These are phyloP conservation scores for Jacaranda mimosifolia DNA, from an alignment of 257 asterid species.

Conservation along the genomic window DNA sequence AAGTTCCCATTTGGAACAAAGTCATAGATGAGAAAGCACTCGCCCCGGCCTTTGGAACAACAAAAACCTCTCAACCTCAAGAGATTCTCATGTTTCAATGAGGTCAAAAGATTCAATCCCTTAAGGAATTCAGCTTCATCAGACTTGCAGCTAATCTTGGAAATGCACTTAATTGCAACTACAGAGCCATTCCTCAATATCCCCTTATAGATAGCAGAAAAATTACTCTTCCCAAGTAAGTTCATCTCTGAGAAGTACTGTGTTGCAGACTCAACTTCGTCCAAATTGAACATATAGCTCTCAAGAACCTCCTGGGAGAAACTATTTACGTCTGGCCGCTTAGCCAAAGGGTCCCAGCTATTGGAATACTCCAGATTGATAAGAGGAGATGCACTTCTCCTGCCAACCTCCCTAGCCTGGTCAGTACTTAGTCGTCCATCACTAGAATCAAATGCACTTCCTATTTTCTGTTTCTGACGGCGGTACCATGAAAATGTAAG, in stretches of 20 bases:
- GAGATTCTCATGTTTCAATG: constrained; percentile 84
- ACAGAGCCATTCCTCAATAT: constrained; percentile 77
- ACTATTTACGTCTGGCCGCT: constrained; percentile 60
- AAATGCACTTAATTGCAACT: constrained; percentile 89
- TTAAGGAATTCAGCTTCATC: constrained; percentile 82
- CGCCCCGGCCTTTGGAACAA: constrained; percentile 94
- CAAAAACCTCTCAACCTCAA: constrained; percentile 91
- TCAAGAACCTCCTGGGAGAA: constrained; percentile 86
- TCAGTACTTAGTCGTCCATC: constrained; percentile 76
- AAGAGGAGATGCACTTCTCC: constrained; percentile 89
- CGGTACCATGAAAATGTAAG: constrained; percentile 79
- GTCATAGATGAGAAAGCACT: constrained; percentile 89
- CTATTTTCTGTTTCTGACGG: constrained; percentile 77
- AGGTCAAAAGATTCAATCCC: constrained; percentile 78
- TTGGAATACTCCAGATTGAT: constrained; percentile 80
- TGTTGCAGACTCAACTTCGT: constrained; percentile 92
- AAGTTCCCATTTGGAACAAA: constrained; percentile 84
- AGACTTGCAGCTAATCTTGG: constrained; percentile 89
- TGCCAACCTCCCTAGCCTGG: constrained; percentile 58
- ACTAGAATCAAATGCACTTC: constrained; percentile 64
- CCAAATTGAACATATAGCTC: constrained; percentile 82
- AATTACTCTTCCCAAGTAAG: constrained; percentile 82
- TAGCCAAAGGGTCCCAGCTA: constrained; percentile 89
- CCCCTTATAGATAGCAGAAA: constrained; percentile 84
- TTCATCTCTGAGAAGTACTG: constrained; percentile 82